Conservation (phyloP, 495 filamentous ascomycete species). For the Xylaria grammica region DNA sequence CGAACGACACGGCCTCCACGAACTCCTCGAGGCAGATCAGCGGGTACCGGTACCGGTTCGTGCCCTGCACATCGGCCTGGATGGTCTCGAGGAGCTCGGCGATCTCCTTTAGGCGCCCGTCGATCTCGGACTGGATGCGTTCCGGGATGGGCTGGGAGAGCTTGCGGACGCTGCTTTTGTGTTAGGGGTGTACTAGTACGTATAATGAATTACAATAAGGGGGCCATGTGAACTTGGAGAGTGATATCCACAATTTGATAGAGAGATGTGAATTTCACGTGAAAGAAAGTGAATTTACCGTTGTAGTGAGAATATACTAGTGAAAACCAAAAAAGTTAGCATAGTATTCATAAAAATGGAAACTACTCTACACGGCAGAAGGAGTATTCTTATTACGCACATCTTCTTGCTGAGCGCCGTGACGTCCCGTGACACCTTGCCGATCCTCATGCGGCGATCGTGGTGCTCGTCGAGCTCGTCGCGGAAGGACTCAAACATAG, state of each 20-base stretch:
- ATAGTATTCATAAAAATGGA: neutral
- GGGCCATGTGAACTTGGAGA: neutral
- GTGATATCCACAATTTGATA: neutral
- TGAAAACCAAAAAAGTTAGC: neutral
- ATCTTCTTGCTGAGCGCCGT: constrained; percentile 97
- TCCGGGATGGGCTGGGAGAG: constrained; percentile 67
- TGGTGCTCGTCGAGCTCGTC: constrained; percentile 92
- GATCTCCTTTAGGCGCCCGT: constrained; percentile 69
- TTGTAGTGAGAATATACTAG: constrained; percentile 90
- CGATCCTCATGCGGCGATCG: constrained; percentile 85
- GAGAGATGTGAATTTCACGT: neutral
- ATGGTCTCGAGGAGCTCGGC: constrained; percentile 67
- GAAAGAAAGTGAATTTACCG: constrained; percentile 57
- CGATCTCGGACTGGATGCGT: constrained; percentile 67
- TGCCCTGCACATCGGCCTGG: constrained; percentile 71
- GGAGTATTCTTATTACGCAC: constrained; percentile 52
- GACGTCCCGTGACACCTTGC: constrained; percentile 88
- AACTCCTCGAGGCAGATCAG: constrained; percentile 89
- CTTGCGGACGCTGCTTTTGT: constrained; percentile 62
- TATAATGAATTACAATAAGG: constrained; percentile 1
- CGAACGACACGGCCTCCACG: constrained; percentile 83
- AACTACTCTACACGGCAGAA: too few species aligned
- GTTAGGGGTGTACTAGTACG: constrained; percentile 5
- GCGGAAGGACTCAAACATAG: constrained; percentile 86
- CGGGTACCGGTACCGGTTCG: constrained; percentile 87